A percentile compares a stretch with the other conserved stretches of the same genome.
Conservation (phyloP, 116 monocot species). For the Iris pallida region DNA sequence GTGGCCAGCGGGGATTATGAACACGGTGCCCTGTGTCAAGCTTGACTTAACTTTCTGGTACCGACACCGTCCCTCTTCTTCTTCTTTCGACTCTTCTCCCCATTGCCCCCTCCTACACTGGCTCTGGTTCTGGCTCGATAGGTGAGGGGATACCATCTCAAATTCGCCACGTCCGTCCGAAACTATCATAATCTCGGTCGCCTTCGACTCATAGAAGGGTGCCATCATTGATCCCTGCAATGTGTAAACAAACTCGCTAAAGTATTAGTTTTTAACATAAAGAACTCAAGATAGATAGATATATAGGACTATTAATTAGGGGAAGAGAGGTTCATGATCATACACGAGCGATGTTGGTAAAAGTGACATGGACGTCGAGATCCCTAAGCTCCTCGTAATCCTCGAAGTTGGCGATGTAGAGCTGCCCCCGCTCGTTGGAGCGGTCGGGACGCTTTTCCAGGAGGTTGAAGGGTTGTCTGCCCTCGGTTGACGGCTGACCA, state of each 20-base stretch:
- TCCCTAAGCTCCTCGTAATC: constrained; percentile 39
- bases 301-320: no score
- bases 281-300: no score
- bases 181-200: constrained; percentile 35
- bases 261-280: no score
- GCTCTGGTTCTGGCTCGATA: no score
- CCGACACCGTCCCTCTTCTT: not conserved
- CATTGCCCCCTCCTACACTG: no score
- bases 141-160: constrained; percentile 52
- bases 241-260: no score
- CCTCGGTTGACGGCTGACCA: constrained; percentile 6
- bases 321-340: not conserved
- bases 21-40: constrained; percentile 21
- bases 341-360: constrained; percentile 44
- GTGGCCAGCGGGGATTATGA: constrained; percentile 44
- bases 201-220: constrained; percentile 40
- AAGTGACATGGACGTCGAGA: constrained; percentile 37
- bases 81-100: no score
- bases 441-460: constrained; percentile 24
- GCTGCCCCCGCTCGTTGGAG: constrained; percentile 32
- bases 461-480: constrained; percentile 44
- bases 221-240: constrained; percentile 56
- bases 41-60: constrained; percentile 27
- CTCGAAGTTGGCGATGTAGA: constrained; percentile 28
- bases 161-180: constrained; percentile 33